Evolutionary conservation across 1,284 basidiomycete species (phyloP).

Genomic region (Erythrobasidium hasegawianum): DNA sequence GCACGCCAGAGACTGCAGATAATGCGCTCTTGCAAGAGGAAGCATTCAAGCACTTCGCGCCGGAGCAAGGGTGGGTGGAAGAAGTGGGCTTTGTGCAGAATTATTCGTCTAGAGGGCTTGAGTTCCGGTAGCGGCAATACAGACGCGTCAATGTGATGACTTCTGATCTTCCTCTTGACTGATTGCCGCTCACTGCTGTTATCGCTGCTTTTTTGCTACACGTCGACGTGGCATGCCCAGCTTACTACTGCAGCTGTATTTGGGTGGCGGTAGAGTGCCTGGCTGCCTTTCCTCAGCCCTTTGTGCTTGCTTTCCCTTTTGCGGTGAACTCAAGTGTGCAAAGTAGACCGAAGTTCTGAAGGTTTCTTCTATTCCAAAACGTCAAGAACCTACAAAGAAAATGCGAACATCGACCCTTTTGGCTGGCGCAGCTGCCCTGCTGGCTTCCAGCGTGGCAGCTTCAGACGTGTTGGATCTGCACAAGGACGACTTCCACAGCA

Average conservation of each 20-base stretch:
- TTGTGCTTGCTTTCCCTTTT: too few relatives aligned
- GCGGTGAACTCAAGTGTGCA: too few relatives aligned
- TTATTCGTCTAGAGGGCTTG: background rate
- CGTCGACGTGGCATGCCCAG: slow-evolving; percentile 2
- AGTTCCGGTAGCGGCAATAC: slow-evolving; percentile 5
- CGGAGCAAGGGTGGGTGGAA: slow-evolving; percentile 18
- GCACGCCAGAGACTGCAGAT: background rate
- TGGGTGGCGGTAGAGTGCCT: slow-evolving; percentile 1
- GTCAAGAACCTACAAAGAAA: background rate
- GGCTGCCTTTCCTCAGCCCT: background rate
- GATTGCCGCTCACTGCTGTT: background rate
- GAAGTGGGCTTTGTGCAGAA: slow-evolving; percentile 33
- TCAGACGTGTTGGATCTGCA: slow-evolving; percentile 43
- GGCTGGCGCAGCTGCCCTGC: slow-evolving; percentile 14
- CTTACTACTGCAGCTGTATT: background rate
- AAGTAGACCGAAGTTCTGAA: too few relatives aligned
- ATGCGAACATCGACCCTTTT: slow-evolving; percentile 20
- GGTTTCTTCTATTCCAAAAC: background rate
- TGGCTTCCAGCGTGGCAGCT: slow-evolving; percentile 27
- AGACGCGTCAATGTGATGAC: background rate
- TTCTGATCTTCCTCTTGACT: too few relatives aligned
- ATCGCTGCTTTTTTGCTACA: background rate
- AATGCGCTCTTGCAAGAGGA: background rate
- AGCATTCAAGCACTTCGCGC: slow-evolving; percentile 5
- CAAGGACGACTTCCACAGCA: slow-evolving; percentile 61